A percentile compares a stretch with the other conserved stretches of the same genome.
These are phyloP conservation scores for Astragalus membranaceus DNA, from an alignment of 306 rosid species.

Conservation along the genomic window DNA sequence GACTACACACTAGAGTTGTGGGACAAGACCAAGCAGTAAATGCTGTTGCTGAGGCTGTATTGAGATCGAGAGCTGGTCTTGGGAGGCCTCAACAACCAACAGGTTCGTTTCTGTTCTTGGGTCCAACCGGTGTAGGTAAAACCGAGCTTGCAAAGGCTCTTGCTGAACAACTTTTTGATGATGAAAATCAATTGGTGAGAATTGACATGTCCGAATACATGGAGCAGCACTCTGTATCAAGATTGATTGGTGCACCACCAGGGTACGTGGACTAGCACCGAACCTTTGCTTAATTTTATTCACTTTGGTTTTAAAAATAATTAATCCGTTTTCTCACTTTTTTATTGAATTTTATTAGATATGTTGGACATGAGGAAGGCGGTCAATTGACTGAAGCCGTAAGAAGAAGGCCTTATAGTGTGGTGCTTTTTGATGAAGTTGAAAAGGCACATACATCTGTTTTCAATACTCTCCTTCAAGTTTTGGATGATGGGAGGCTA, in stretches of 20 bases:
- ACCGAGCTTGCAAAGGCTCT: conserved; percentile 98
- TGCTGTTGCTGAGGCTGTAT: conserved; percentile 85
- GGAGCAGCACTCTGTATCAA: conserved; percentile 88
- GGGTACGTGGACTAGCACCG: conserved; percentile 46
- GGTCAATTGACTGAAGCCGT: conserved; percentile 97
- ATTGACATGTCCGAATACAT: conserved; percentile 94
- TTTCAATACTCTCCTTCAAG: conserved; percentile 79
- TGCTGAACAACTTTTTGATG: conserved; percentile 87
- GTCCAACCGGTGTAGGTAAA: conserved; percentile 96
- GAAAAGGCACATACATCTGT: conserved; percentile 85
- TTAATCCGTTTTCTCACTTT: neutral
- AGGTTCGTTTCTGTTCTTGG: conserved; percentile 81
- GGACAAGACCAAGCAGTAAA: conserved; percentile 86
- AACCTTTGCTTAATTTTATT: neutral
- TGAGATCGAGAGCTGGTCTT: conserved; percentile 87
- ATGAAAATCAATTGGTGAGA: conserved; percentile 68
- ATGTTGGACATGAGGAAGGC: conserved; percentile 90
- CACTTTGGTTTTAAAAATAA: neutral
- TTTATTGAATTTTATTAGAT: conserved; percentile 32
- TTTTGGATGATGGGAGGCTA: conserved; percentile 83
- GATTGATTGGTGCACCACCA: conserved; percentile 94
- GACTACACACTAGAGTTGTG: conserved; percentile 81
- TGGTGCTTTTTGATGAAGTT: conserved; percentile 82
- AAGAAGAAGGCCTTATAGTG: conserved; percentile 85
- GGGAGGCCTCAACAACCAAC: conserved; percentile 90